Evolutionary conservation across 805 yeast species (phyloP), one percentile per base, ranked within the genome.

Genomic region (Candida piceae): DNA sequence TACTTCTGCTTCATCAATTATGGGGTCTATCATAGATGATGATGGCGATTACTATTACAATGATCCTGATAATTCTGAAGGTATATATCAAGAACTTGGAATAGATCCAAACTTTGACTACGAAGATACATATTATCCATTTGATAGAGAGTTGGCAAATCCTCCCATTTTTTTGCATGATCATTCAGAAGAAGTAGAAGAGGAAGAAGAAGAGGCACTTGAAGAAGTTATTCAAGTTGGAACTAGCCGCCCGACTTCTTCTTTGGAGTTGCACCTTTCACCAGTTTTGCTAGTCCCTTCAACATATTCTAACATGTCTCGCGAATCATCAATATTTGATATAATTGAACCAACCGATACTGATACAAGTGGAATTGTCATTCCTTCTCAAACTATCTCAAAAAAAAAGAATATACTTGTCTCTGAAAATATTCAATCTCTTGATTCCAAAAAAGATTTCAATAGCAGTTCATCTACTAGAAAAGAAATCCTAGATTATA

Each of bases 401-500:
- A 21, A 21, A 21, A 21, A 21, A 21, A 21, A 10, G 23, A 21
- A 7, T 21, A 21, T 21, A 21, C 7, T 10, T 21, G 23, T 10
- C 10, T 7, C 7, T 7, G 9, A 21, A 10, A 21, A 21, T 21
- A 7, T 10, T 7, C 23, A 7, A 7, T 24, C 26, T 12, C 7
- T 24, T 24, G 26, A 24, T 12, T 7, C 26, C n/a, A n/a, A n/a
- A 5, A 24, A 29, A 10, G 31, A 29, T 4, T 16, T 8, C 5
- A 12, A 17, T 7, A n/a, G 5, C 12, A 12, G 13, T 7, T 2
- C 12, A 6, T 12, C 19, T n/a, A 16, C 5, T 20, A 42, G 33
- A 16, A 41, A 24, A 35, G 43, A 34, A 17, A 25, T 40, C 5
- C 36, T 35, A 10, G 45, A 45, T 20, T 51, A 52, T 29, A 50